These are phyloP conservation scores for Quercus gilva DNA, from an alignment of 306 rosid species.

Conservation along the genomic window DNA sequence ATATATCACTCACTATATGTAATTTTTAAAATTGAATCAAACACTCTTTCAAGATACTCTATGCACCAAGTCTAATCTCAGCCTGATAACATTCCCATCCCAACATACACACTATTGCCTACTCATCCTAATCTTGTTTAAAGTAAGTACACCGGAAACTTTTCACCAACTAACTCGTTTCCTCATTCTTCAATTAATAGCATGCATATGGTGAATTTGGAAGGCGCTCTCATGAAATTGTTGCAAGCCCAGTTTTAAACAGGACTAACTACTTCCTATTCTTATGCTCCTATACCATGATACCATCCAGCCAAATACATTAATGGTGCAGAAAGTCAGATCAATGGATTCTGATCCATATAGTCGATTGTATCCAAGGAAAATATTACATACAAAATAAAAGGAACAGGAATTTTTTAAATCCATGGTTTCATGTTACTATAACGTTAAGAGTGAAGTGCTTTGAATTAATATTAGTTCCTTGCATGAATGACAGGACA, in stretches of 20 bases:
- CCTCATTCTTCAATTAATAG: neutral
- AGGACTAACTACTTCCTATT: neutral
- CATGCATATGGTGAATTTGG: neutral
- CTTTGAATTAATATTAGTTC: slow-evolving; percentile 19
- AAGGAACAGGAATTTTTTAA: slow-evolving; percentile 10
- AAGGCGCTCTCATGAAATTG: neutral
- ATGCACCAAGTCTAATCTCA: neutral
- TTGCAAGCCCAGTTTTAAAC: neutral
- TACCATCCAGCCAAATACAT: slow-evolving; percentile 4
- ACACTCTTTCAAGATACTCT: neutral
- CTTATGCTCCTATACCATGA: neutral
- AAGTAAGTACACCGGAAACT: neutral
- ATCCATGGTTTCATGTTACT: slow-evolving; percentile 2
- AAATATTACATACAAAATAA: neutral
- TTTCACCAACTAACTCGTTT: neutral
- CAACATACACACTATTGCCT: neutral
- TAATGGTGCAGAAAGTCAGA: neutral
- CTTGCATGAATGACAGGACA: neutral
- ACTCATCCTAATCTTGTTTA: neutral
- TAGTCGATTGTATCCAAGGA: neutral
- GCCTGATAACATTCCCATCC: neutral
- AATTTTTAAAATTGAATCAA: neutral
- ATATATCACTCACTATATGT: neutral
- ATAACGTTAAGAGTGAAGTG: slow-evolving; percentile 5
- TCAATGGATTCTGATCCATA: neutral